A percentile compares a stretch with the other conserved stretches of the same genome.
Evolutionary conservation across 495 filamentous ascomycete species (phyloP).

Genomic region (Articulospora tetracladia): DNA sequence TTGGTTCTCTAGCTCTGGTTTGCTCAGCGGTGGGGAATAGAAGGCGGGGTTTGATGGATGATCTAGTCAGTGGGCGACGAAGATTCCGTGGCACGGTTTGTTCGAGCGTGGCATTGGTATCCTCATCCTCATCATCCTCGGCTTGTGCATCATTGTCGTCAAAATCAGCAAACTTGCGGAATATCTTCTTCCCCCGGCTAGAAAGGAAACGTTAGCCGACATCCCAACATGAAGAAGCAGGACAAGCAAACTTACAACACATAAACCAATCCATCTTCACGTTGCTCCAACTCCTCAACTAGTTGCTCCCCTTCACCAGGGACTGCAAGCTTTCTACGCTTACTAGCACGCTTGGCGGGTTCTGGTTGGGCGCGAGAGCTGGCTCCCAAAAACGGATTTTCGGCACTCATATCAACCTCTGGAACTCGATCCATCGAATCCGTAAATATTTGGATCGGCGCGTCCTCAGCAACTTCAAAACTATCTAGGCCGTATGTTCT

Average conservation of each 20-base stretch:
- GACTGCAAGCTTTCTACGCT: constrained; percentile 35
- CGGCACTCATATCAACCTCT: constrained; percentile 54
- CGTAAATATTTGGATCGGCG: constrained; percentile 79
- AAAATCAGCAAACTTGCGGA: constrained; percentile 56
- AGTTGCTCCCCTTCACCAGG: constrained; percentile 51
- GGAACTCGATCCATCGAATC: constrained; percentile 87
- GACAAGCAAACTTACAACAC: constrained; percentile 67
- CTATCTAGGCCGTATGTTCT: constrained; percentile 63
- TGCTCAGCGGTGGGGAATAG: constrained; percentile 62
- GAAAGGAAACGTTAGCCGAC: constrained; percentile 28
- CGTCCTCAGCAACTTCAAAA: constrained; percentile 53
- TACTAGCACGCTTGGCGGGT: constrained; percentile 30
- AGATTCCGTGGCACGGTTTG: constrained; percentile 32
- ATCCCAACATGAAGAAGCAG: not conserved
- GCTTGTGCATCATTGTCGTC: constrained; percentile 45
- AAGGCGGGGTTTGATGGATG: constrained; percentile 76
- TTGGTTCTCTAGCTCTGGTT: constrained; percentile 36
- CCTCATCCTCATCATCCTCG: constrained; percentile 43
- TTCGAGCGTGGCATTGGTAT: constrained; percentile 32
- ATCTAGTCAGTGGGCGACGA: constrained; percentile 60
- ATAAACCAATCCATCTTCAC: constrained; percentile 77
- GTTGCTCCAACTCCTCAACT: constrained; percentile 57
- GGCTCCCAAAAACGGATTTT: constrained; percentile 76
- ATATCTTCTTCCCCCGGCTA: constrained; percentile 89
- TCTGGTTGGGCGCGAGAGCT: constrained; percentile 33